These are phyloP conservation scores for Novakomyces olei DNA, from an alignment of 805 yeast genomes.

Conservation along the genomic window DNA sequence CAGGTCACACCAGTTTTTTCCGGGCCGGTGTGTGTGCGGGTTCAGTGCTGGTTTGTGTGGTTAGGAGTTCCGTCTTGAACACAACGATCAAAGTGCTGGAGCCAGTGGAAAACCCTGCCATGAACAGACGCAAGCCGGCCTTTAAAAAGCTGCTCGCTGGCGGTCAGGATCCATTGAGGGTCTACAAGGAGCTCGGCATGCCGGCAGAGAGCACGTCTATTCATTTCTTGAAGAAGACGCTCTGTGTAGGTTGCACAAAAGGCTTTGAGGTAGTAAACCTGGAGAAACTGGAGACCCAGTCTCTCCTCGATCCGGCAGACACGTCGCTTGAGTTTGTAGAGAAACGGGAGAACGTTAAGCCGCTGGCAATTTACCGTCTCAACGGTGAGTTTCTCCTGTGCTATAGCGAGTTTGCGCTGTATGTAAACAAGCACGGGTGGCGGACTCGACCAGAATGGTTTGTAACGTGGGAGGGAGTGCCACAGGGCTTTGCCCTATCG, in stretches of 20 bases:
- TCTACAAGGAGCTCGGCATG: slow-evolving; percentile 57
- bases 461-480: slow-evolving; percentile 90
- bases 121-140: slow-evolving; percentile 19
- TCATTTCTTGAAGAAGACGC: slow-evolving; percentile 65
- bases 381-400: slow-evolving; percentile 73
- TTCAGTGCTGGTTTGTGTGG: slow-evolving; percentile 69
- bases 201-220: slow-evolving; percentile 79
- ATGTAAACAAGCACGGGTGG: slow-evolving; percentile 92
- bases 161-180: slow-evolving; percentile 39
- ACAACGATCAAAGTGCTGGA: slow-evolving; percentile 62
- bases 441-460: slow-evolving; percentile 83
- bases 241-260: slow-evolving; percentile 88
- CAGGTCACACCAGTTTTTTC: slow-evolving; percentile 76
- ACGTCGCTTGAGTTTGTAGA: slow-evolving; percentile 88
- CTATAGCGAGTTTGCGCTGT: slow-evolving; percentile 83
- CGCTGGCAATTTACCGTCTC: slow-evolving; percentile 75
- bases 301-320: slow-evolving; percentile 91
- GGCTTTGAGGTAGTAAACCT: slow-evolving; percentile 89
- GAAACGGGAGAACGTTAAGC: slow-evolving; percentile 60
- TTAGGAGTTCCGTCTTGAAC: slow-evolving; percentile 58
- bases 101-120: slow-evolving; percentile 46
- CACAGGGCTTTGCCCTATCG: slow-evolving; percentile 78
- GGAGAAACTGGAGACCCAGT: slow-evolving; percentile 65
- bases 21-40: slow-evolving; percentile 86
- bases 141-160: slow-evolving; percentile 18